These are phyloP conservation scores for Metschnikowia hibisci DNA, from an alignment of 805 yeast genomes.

Conservation along the genomic window DNA sequence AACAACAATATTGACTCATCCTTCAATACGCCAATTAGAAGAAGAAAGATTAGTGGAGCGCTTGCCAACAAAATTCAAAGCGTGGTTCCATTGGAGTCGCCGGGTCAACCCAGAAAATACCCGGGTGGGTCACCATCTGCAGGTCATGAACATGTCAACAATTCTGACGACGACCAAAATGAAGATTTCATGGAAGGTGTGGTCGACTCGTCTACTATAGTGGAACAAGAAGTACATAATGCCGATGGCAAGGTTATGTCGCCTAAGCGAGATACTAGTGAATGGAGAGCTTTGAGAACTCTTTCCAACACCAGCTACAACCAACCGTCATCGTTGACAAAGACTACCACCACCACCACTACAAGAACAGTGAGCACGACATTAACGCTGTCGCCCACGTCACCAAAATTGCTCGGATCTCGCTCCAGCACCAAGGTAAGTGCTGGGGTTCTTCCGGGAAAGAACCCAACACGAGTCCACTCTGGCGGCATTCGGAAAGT, in stretches of 20 bases:
- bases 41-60: slow-evolving; percentile 62
- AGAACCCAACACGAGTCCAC: slow-evolving; percentile 12
- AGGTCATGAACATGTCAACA: slow-evolving; percentile 39
- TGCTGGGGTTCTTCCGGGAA: slow-evolving; percentile 17
- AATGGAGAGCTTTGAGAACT: slow-evolving; percentile 41
- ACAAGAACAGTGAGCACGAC: slow-evolving; percentile 47
- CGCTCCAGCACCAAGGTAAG: slow-evolving; percentile 15
- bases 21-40: slow-evolving; percentile 71
- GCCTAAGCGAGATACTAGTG: slow-evolving; percentile 25
- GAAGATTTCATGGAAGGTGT: slow-evolving; percentile 23
- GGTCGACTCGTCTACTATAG: slow-evolving; percentile 10
- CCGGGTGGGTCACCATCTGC: slow-evolving; percentile 30
- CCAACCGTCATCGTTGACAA: slow-evolving; percentile 38
- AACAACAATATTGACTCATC: slow-evolving; percentile 40
- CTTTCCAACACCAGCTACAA: slow-evolving; percentile 30
- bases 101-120: slow-evolving; percentile 92
- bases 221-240: slow-evolving; percentile 15
- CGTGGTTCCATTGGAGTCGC: slow-evolving; percentile 88
- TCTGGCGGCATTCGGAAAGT: slow-evolving; percentile 19
- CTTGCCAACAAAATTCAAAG: slow-evolving; percentile 63
- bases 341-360: slow-evolving; percentile 45
- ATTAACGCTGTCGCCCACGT: slow-evolving; percentile 32
- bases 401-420: slow-evolving; percentile 19
- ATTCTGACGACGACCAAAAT: slow-evolving; percentile 41
- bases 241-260: slow-evolving; percentile 18